Evolutionary conservation across 1,284 basidiomycete species (phyloP).

Genomic region (Volvariella volvacea): DNA sequence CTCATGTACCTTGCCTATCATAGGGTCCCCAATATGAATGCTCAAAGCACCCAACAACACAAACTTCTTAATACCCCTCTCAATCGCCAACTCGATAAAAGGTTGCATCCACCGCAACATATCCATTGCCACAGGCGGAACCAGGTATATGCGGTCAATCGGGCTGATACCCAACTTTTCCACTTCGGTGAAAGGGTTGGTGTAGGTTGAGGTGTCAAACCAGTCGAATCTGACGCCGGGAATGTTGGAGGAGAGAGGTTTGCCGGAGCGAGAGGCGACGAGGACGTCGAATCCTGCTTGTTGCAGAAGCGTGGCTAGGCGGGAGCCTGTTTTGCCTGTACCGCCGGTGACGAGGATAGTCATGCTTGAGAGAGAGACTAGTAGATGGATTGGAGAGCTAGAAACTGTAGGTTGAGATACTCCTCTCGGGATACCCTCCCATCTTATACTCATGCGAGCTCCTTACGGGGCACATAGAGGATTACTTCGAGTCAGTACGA

Average conservation of each 20-base stretch:
- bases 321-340: conserved; percentile 15
- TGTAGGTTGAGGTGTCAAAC: conserved; percentile 15
- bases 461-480: too few species aligned
- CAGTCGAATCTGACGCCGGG: conserved; percentile 18
- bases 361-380: conserved; percentile 12
- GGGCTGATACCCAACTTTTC: background rate
- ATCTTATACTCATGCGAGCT: too few species aligned
- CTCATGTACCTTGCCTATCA: conserved; percentile 8
- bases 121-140: conserved; percentile 15
- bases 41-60: background rate
- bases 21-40: background rate
- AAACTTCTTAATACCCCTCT: background rate
- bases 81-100: conserved; percentile 25
- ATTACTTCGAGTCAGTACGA: too few species aligned
- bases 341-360: conserved; percentile 17
- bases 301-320: conserved; percentile 12
- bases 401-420: too few species aligned
- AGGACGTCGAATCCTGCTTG: conserved; percentile 10
- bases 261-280: conserved; percentile 14
- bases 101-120: conserved; percentile 15
- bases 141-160: conserved; percentile 18
- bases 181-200: conserved; percentile 15
- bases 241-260: conserved; percentile 11
- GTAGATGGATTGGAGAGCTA: too few species aligned
- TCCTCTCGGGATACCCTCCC: too few species aligned